Evolutionary conservation across 495 filamentous ascomycete genomes (phyloP).

Genomic region (Neurospora pannonica): DNA sequence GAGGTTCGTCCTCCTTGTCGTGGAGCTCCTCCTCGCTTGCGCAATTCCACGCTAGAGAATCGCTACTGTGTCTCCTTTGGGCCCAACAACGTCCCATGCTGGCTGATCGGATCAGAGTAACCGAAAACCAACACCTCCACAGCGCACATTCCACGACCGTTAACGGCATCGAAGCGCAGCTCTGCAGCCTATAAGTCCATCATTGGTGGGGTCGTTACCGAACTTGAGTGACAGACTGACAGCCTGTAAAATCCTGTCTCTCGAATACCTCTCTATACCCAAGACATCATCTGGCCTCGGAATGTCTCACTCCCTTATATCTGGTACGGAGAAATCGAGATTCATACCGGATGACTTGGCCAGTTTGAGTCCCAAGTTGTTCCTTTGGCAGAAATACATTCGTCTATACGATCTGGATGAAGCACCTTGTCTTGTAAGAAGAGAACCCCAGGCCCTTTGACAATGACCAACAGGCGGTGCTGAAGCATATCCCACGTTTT

Average conservation of each 20-base stretch:
- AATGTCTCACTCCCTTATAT: not conserved
- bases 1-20: not conserved
- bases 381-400: not conserved
- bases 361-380: not conserved
- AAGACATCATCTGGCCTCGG: not conserved
- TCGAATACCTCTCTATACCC: not conserved
- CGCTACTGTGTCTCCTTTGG: not conserved
- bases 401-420: not conserved
- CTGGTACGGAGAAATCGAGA: not conserved
- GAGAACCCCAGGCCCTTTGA: not conserved
- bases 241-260: not conserved
- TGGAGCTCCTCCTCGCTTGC: not conserved
- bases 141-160: constrained; percentile 1
- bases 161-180: constrained; percentile 9
- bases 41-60: not conserved
- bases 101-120: constrained; percentile 13
- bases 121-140: constrained; percentile 1
- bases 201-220: not conserved
- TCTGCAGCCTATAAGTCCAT: not conserved
- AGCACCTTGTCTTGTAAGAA: not conserved
- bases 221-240: not conserved
- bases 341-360: not conserved
- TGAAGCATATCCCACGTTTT: not conserved
- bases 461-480: not conserved
- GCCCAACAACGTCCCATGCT: not conserved